Evolutionary conservation across 1,284 basidiomycete genomes (phyloP), one percentile per base, ranked within the genome.

Genomic region (Rhodotorula sp.): DNA sequence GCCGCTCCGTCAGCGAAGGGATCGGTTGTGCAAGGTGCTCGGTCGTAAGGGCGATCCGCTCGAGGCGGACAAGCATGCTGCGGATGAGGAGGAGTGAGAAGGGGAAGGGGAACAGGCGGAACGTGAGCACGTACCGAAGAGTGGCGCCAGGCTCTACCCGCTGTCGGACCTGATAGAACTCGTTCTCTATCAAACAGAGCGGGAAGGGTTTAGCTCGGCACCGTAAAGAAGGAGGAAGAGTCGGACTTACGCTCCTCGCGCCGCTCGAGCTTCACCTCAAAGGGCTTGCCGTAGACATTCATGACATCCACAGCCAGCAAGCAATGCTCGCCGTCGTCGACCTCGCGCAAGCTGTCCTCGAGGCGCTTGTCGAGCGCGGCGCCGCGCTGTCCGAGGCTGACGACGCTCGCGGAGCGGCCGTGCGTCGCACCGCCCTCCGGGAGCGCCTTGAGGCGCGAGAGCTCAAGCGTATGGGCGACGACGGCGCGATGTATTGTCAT

Each of bases 401-500:
- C 69, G 27, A 77, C 70, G 55, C 76, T 77, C 15, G 73, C 76
- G 0, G 68, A 71, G 8, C 76, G 66, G 1, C 55, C 53, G 58
- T 75, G 76, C 15, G 46, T 25, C 2, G 58, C 36, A 0, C 19
- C 9, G 12, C 59, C 34, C 6, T 72, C 69, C 17, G 67, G 66
- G 2, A 71, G 55, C 21, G 69, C 65, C 29, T 66, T 55, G 70
- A 80, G 56, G 57, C 89, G 87, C 44, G 91, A 82, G 67, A 96
- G 84, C 76, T 91, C 89, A 86, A 97, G 89, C 46, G 85, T 71
- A 78, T 90, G 92, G 79, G 94, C 91, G 53, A 97, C 56, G 37
- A 78, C 86, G 83, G 94, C 94, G 73, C 92, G 91, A 79, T 95
- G 95, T 4, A 98, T 94, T 0, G 92, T 95, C 69, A 97, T 89